These are phyloP conservation scores for Gracilaria gracilis DNA, from an alignment of 23 red algal genomes.

Conservation along the genomic window DNA sequence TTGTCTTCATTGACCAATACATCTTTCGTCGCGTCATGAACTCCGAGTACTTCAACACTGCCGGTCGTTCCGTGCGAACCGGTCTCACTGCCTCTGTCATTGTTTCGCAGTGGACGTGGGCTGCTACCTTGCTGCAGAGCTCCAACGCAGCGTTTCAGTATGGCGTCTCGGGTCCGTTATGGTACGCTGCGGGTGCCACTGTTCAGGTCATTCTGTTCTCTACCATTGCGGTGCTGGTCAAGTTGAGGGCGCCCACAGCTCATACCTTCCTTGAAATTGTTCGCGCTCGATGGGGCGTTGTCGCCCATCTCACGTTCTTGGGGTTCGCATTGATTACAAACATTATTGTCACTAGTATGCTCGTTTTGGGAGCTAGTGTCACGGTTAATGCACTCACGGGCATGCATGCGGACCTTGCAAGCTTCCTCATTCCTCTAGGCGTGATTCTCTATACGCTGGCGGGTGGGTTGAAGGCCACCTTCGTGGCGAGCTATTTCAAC, in stretches of 20 bases:
- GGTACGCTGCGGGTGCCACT: conserved; percentile 84
- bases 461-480: conserved; percentile 85
- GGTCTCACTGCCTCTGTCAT: conserved; percentile 84
- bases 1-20: conserved; percentile 80
- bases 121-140: conserved; percentile 84
- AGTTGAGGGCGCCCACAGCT: conserved; percentile 75
- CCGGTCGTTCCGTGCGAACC: conserved; percentile 73
- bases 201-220: conserved; percentile 85
- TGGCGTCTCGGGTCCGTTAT: conserved; percentile 80
- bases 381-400: conserved; percentile 76
- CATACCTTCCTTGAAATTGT: conserved; percentile 91
- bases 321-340: conserved; percentile 70
- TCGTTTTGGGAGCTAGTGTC: conserved; percentile 72
- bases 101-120: conserved; percentile 91
- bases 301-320: conserved; percentile 73
- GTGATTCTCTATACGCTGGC: conserved; percentile 93
- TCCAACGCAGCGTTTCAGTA: conserved; percentile 79
- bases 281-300: conserved; percentile 71
- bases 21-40: conserved; percentile 69
- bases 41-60: conserved; percentile 92
- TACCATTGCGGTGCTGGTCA: conserved; percentile 79
- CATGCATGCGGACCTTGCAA: conserved; percentile 77
- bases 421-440: conserved; percentile 81
- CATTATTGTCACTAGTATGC: conserved; percentile 73
- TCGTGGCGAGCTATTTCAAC: conserved; percentile 85